Percentiles rank a stretch among this genome's conserved stretches.
phyloP scores from a whole-genome alignment of 129 eudicot genomes.

The Logfia minima region DNA sequence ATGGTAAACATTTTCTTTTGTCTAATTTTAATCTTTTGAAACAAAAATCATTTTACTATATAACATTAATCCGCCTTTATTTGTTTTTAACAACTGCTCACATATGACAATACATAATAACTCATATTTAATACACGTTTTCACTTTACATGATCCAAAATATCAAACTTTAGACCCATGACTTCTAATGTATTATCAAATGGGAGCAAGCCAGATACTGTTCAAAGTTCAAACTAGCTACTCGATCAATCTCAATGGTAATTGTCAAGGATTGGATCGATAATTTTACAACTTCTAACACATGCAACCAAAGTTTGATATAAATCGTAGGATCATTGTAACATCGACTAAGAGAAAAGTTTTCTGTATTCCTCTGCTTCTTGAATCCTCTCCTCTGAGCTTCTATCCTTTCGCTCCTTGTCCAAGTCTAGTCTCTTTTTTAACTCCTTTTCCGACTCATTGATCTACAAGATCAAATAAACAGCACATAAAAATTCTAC shows the following conservation, averaged over 20 bases:
- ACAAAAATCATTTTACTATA: too few species aligned
- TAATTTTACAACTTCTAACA: background rate
- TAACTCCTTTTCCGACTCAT: conserved; percentile 70
- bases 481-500: conserved; percentile 6
- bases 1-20: too few species aligned
- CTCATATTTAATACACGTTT: background rate
- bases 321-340: background rate
- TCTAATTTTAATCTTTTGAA: background rate
- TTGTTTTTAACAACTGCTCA: too few species aligned
- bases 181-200: too few species aligned
- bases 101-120: background rate
- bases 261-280: background rate
- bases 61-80: too few species aligned
- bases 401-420: conserved; percentile 71
- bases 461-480: conserved; percentile 42
- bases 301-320: background rate
- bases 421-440: conserved; percentile 76
- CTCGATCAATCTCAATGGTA: background rate
- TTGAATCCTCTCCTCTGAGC: conserved; percentile 68
- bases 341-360: conserved; percentile 40
- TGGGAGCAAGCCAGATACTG: background rate
- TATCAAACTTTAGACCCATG: too few species aligned
- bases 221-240: too few species aligned
- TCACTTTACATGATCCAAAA: background rate
- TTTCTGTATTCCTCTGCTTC: conserved; percentile 68